Conservation (phyloP, 2,329 filamentous ascomycete species). For the Cladobotryum mycophilum region DNA sequence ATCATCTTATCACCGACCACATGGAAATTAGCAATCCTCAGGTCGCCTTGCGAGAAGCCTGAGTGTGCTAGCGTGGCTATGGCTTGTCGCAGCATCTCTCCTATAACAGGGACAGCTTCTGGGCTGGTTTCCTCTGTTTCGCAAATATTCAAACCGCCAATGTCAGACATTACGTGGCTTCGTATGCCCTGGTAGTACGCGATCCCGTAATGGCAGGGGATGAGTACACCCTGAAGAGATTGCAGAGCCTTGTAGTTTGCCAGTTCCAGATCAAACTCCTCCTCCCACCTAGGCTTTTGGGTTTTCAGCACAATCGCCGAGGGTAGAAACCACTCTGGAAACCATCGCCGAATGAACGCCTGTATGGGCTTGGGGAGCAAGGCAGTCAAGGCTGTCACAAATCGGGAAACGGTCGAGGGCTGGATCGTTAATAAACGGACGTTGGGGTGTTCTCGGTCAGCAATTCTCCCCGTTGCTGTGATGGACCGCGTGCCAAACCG, state of each 20-base stretch:
- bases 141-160: background rate
- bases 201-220: background rate
- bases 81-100: conserved; percentile 21
- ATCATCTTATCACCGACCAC: conserved; percentile 15
- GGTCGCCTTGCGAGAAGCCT: conserved; percentile 17
- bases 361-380: background rate
- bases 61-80: conserved; percentile 15
- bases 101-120: conserved; percentile 10
- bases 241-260: background rate
- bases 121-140: background rate
- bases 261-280: background rate
- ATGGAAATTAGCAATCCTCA: conserved; percentile 18
- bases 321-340: background rate
- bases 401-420: background rate
- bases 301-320: background rate
- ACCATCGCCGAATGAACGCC: background rate
- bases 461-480: background rate
- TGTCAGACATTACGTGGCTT: background rate
- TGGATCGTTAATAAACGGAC: background rate
- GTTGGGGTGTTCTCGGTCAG: background rate
- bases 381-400: background rate
- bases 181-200: background rate
- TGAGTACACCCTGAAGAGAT: background rate
- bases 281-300: background rate
- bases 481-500: background rate